Conservation (phyloP, 352 stramenopile species). For the Phytophthora citrophthora region DNA sequence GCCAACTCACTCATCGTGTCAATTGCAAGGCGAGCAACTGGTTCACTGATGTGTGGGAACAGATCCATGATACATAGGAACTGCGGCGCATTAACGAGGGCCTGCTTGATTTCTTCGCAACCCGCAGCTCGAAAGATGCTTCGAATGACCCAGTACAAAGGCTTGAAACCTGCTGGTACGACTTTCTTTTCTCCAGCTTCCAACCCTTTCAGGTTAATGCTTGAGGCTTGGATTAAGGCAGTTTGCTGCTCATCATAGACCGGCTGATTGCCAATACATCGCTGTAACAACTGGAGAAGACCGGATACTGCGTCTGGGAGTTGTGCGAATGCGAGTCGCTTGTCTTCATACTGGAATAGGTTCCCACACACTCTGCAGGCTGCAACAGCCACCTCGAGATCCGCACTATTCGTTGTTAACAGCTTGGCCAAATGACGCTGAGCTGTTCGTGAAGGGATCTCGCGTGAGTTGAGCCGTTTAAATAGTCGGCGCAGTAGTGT, state of each 20-base stretch:
- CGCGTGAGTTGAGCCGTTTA: constrained; percentile 52
- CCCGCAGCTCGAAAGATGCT: constrained; percentile 32
- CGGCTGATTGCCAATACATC: constrained; percentile 14
- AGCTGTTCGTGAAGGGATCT: constrained; percentile 47
- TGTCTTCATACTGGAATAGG: constrained; percentile 65
- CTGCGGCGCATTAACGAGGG: constrained; percentile 43
- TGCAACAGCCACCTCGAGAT: constrained; percentile 40
- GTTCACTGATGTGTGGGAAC: constrained; percentile 46
- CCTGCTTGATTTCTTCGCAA: constrained; percentile 37
- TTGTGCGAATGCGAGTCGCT: constrained; percentile 51
- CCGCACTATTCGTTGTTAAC: constrained; percentile 19
- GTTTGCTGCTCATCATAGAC: not conserved
- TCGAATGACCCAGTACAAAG: constrained; percentile 45
- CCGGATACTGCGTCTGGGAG: constrained; percentile 42
- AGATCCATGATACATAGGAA: constrained; percentile 57
- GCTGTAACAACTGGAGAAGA: constrained; percentile 48
- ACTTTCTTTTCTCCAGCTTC: constrained; percentile 21
- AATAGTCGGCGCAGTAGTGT: constrained; percentile 63
- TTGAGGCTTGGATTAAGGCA: constrained; percentile 5
- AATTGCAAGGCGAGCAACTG: constrained; percentile 49
- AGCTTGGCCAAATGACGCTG: constrained; percentile 57
- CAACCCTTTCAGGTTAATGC: not conserved
- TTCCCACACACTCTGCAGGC: constrained; percentile 71
- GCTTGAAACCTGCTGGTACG: constrained; percentile 30
- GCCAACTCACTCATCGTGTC: constrained; percentile 49